Conservation (phyloP, 805 yeast species). For the Trichomonascus vanleenenianus region DNA sequence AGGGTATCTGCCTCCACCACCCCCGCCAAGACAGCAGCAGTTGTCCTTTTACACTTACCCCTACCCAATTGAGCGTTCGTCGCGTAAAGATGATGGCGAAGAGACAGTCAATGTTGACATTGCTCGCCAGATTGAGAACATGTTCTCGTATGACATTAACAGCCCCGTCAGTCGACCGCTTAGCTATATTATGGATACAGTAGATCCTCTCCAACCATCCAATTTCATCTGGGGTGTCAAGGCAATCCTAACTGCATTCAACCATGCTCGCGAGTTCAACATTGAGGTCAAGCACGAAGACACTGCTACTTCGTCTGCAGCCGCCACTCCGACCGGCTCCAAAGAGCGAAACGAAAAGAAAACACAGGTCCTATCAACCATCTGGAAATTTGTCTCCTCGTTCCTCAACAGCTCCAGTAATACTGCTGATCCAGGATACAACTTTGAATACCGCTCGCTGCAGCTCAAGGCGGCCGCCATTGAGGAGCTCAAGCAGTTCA, state of each 20-base stretch:
- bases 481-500: conserved; percentile 13
- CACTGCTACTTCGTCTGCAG: neutral
- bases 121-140: too few species aligned
- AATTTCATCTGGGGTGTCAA: conserved; percentile 17
- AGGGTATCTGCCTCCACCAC: too few species aligned
- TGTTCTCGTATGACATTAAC: too few species aligned
- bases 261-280: conserved; percentile 9
- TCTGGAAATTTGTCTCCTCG: conserved; percentile 15
- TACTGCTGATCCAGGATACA: neutral
- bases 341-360: conserved; percentile 1
- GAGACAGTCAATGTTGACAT: too few species aligned
- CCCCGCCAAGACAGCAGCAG: too few species aligned
- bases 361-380: conserved; percentile 10
- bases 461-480: conserved; percentile 13
- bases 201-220: conserved; percentile 8
- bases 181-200: conserved; percentile 1
- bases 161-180: too few species aligned
- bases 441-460: conserved; percentile 8
- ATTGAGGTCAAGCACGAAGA: neutral
- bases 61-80: too few species aligned
- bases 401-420: conserved; percentile 8
- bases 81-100: too few species aligned
- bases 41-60: too few species aligned
- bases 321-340: conserved; percentile 3
- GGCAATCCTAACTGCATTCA: conserved; percentile 14